A percentile compares a stretch with the other conserved stretches of the same genome.
These are phyloP conservation scores for Fraxinus nigra DNA, from an alignment of 305 asterid species.

Conservation along the genomic window DNA sequence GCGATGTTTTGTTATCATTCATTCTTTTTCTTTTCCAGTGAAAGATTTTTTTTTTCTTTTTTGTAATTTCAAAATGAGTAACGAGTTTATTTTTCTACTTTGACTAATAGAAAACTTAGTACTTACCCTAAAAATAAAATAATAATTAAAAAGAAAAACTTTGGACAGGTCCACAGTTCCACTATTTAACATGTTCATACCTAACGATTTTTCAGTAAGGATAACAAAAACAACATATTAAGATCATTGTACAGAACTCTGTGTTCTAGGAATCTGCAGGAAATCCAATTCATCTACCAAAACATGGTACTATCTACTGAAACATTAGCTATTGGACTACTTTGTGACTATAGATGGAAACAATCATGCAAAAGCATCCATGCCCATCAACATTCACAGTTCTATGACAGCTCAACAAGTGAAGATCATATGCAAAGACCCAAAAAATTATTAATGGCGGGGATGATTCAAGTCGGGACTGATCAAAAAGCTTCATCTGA, in stretches of 20 bases:
- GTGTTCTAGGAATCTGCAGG: not conserved
- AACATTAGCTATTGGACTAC: not conserved
- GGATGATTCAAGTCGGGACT: not conserved
- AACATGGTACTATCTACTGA: not conserved
- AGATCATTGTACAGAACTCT: not conserved
- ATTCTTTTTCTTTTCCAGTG: slow-evolving; percentile 7
- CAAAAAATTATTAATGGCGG: not conserved
- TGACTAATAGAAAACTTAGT: not conserved
- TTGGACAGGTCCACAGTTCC: not conserved
- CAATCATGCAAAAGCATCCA: not conserved
- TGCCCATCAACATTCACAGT: not conserved
- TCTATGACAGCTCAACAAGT: not conserved
- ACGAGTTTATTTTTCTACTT: not conserved
- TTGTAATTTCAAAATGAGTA: slow-evolving; percentile 5
- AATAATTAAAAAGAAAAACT: not conserved
- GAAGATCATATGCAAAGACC: not conserved
- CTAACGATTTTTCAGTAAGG: not conserved
- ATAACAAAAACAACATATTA: not conserved
- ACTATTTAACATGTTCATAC: not conserved
- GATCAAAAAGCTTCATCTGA: not conserved
- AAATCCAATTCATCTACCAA: not conserved
- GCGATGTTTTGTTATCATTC: slow-evolving; percentile 13
- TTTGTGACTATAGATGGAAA: not conserved
- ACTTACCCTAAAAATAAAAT: not conserved
- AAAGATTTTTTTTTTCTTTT: not conserved